These are phyloP conservation scores for Grammothele lineata DNA, from an alignment of 768 basidiomycete species.

Conservation along the genomic window DNA sequence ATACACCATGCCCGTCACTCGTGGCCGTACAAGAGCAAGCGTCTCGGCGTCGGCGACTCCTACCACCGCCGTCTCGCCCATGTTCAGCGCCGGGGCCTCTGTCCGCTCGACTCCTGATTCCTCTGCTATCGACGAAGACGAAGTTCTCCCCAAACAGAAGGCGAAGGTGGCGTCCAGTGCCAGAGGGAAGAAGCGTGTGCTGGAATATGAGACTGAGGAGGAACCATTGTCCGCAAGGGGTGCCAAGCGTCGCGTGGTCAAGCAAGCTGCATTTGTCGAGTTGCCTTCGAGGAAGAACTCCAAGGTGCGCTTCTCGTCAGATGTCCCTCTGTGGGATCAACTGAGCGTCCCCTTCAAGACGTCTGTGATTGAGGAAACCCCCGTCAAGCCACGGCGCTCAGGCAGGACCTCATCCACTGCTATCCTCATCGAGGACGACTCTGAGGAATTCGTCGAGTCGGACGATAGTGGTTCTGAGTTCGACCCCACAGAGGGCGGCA, in stretches of 20 bases:
- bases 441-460: constrained; percentile 39
- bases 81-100: constrained; percentile 46
- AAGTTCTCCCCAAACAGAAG: constrained; percentile 1
- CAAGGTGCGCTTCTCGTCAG: constrained; percentile 6
- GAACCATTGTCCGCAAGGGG: constrained; percentile 11
- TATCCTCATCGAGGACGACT: constrained; percentile 6
- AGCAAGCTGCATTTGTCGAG: constrained; percentile 20
- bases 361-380: not conserved
- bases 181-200: constrained; percentile 9
- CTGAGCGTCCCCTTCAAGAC: not conserved
- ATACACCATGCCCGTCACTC: constrained; percentile 17
- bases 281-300: constrained; percentile 10
- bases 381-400: constrained; percentile 4
- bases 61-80: constrained; percentile 44
- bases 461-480: constrained; percentile 63
- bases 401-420: constrained; percentile 1
- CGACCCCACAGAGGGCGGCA: constrained; percentile 32
- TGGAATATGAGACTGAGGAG: constrained; percentile 4
- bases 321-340: too few relatives aligned
- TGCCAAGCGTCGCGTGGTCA: constrained; percentile 17
- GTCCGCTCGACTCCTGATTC: constrained; percentile 49
- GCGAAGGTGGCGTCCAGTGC: constrained; percentile 12
- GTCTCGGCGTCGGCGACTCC: constrained; percentile 32
- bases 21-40: constrained; percentile 22
- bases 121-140: constrained; percentile 33